Evolutionary conservation across 78 protist genomes (phyloP).

Genomic region (Ministeria vibrans): DNA sequence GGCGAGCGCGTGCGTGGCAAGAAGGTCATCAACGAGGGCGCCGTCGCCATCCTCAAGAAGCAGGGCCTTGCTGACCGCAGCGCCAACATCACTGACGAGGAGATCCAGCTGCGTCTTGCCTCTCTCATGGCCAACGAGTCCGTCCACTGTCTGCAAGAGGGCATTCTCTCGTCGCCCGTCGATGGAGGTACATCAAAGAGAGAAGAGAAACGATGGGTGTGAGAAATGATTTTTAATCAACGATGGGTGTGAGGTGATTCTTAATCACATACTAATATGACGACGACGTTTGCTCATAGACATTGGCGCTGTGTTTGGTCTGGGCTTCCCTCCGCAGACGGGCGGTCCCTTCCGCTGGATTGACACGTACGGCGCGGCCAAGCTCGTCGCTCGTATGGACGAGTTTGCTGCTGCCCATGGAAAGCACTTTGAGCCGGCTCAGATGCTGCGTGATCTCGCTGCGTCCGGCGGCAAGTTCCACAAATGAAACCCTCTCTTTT

Average conservation of each 20-base stretch:
- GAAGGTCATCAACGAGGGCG: constrained; percentile 12
- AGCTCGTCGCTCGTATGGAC: constrained; percentile 24
- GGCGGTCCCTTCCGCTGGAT: constrained; percentile 69
- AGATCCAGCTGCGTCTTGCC: constrained; percentile 34
- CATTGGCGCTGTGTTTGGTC: constrained; percentile 37
- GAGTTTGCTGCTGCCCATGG: constrained; percentile 32
- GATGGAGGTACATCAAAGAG: constrained; percentile 6
- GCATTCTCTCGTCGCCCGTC: constrained; percentile 8
- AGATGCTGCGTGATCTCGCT: constrained; percentile 51
- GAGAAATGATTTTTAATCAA: neutral
- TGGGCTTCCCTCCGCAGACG: constrained; percentile 55
- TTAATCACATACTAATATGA: too few species aligned
- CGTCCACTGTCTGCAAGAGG: constrained; percentile 42
- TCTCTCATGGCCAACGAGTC: constrained; percentile 67
- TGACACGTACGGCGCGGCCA: constrained; percentile 44
- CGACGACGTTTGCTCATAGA: neutral
- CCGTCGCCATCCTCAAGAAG: neutral
- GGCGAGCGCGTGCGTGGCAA: neutral
- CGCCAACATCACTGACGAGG: constrained; percentile 22
- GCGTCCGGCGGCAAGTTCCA: constrained; percentile 32
- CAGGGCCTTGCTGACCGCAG: neutral
- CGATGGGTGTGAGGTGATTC: too few species aligned
- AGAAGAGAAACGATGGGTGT: neutral
- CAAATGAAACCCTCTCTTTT: too few species aligned
- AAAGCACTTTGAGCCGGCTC: constrained; percentile 50